Percentiles rank a stretch among this genome's conserved stretches.
Evolutionary conservation across 352 stramenopile genomes (phyloP).

Genomic region (Phytophthora quininea): DNA sequence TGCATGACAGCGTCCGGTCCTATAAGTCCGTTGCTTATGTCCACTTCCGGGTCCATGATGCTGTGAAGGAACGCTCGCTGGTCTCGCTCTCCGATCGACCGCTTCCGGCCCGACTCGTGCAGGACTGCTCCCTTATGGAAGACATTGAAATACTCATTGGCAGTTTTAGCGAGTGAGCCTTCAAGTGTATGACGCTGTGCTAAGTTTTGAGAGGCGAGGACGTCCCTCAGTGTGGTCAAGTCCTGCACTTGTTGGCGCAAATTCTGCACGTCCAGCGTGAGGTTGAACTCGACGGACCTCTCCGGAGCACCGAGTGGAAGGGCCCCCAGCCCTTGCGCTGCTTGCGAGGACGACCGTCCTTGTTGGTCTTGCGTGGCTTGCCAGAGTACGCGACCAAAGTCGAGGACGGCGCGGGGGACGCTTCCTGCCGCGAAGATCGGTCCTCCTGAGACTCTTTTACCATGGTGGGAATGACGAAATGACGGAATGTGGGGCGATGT

Average conservation of each 20-base stretch:
- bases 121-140: conserved; percentile 27
- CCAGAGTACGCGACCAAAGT: background rate
- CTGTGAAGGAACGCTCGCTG: conserved; percentile 31
- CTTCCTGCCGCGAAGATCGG: no score
- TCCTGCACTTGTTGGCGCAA: conserved; percentile 43
- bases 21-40: conserved; percentile 22
- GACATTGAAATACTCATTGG: conserved; percentile 31
- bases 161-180: conserved; percentile 27
- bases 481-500: background rate
- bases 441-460: no score
- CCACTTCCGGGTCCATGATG: conserved; percentile 34
- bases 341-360: background rate
- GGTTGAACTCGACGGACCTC: conserved; percentile 48
- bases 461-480: background rate
- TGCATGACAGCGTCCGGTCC: conserved; percentile 31
- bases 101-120: background rate
- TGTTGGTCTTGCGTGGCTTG: background rate
- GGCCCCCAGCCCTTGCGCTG: conserved; percentile 28
- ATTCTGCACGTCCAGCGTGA: conserved; percentile 48
- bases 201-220: conserved; percentile 23
- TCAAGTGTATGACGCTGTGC: conserved; percentile 32
- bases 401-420: background rate
- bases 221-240: conserved; percentile 21
- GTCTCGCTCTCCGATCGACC: conserved; percentile 8
- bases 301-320: conserved; percentile 41